Percentiles rank a stretch among this genome's conserved stretches.
These are phyloP conservation scores for Verticillium isaacii DNA, from an alignment of 2,329 filamentous ascomycete genomes.

Conservation along the genomic window DNA sequence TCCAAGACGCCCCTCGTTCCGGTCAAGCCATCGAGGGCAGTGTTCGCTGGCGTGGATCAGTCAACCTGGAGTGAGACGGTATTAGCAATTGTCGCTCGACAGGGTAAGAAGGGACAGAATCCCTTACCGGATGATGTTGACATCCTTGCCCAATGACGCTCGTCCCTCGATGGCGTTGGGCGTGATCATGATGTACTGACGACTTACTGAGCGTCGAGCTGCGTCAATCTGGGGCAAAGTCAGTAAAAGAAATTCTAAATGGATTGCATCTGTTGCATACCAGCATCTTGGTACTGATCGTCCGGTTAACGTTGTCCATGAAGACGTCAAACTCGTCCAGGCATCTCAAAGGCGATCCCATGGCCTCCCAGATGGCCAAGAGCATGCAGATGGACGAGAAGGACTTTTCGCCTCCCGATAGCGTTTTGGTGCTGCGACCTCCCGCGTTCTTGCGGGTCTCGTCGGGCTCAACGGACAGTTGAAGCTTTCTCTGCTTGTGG, in stretches of 20 bases:
- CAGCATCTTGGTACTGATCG: conserved; percentile 90
- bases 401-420: conserved; percentile 95
- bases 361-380: conserved; percentile 93
- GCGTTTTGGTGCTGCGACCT: conserved; percentile 81
- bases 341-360: conserved; percentile 91
- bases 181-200: conserved; percentile 95
- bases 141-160: conserved; percentile 58
- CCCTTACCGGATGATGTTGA: conserved; percentile 69
- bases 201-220: conserved; percentile 78
- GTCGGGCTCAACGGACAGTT: conserved; percentile 70
- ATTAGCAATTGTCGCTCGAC: conserved; percentile 17
- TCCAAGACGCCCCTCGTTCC: not conserved
- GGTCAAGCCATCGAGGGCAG: conserved; percentile 21
- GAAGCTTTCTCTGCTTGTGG: conserved; percentile 68
- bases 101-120: not conserved
- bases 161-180: conserved; percentile 74
- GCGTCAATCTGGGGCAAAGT: conserved; percentile 60
- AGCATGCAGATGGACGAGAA: conserved; percentile 95
- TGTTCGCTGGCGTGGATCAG: conserved; percentile 53
- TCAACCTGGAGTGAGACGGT: conserved; percentile 34
- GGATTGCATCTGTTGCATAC: conserved; percentile 42
- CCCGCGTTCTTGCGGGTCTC: conserved; percentile 63
- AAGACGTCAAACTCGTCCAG: conserved; percentile 98
- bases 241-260: not conserved
- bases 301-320: conserved; percentile 96